These are phyloP conservation scores for Puccinia polysora DNA, from an alignment of 1,284 basidiomycete genomes.

Conservation along the genomic window DNA sequence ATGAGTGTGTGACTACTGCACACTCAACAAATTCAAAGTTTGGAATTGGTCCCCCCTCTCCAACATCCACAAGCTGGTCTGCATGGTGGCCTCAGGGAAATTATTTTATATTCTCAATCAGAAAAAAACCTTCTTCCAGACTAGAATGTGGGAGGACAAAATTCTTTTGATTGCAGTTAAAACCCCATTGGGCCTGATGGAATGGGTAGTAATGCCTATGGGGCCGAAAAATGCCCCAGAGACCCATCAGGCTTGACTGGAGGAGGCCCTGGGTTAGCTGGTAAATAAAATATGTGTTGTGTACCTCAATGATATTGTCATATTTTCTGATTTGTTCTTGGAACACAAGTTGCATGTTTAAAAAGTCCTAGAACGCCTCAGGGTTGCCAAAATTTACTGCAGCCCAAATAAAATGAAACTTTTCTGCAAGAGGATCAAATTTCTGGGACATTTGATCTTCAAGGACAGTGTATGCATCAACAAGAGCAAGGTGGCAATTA, in stretches of 20 bases:
- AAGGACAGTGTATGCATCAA: background rate
- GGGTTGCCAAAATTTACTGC: background rate
- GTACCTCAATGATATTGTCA: background rate
- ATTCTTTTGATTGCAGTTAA: conserved; percentile 54
- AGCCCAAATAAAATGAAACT: conserved; percentile 8
- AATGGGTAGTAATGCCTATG: conserved; percentile 57
- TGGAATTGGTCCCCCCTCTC: conserved; percentile 44
- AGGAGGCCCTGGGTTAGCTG: conserved; percentile 34
- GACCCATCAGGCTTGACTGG: conserved; percentile 12
- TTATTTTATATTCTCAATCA: conserved; percentile 55
- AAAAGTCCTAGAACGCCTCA: background rate
- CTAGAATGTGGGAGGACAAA: conserved; percentile 53
- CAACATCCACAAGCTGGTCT: conserved; percentile 36
- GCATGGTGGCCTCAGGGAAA: conserved; percentile 39
- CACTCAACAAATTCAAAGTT: conserved; percentile 44
- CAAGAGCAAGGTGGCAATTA: background rate
- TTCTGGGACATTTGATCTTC: conserved; percentile 5
- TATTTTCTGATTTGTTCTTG: background rate
- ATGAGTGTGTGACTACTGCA: background rate
- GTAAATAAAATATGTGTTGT: background rate
- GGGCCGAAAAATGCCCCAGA: conserved; percentile 48
- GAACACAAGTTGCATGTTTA: background rate
- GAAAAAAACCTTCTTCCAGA: conserved; percentile 57
- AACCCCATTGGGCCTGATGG: conserved; percentile 55
- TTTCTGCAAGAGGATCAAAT: background rate